Evolutionary conservation across 2,329 filamentous ascomycete species (phyloP).

Genomic region (Exophiala lecanii-corni): DNA sequence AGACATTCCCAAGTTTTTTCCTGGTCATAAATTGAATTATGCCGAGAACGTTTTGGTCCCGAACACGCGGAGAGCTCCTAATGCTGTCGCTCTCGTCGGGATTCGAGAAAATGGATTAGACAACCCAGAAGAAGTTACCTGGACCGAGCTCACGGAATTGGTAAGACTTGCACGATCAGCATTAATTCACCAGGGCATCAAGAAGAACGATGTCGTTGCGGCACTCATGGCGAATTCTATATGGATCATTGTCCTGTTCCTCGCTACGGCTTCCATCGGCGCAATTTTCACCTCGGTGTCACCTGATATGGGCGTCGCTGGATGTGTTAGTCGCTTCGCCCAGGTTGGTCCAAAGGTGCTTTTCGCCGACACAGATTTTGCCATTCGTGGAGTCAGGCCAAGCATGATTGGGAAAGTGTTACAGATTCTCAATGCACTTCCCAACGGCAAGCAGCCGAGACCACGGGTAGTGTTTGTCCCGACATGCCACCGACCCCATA

Average conservation of each 20-base stretch:
- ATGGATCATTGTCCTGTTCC: conserved; percentile 40
- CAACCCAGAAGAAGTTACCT: conserved; percentile 36
- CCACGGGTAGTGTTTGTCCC: conserved; percentile 19
- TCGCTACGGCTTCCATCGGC: conserved; percentile 40
- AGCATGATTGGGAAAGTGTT: conserved; percentile 69
- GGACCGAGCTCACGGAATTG: conserved; percentile 36
- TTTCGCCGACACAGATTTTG: conserved; percentile 53
- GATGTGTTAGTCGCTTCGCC: conserved; percentile 34
- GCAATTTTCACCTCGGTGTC: conserved; percentile 43
- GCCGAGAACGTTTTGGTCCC: conserved; percentile 39
- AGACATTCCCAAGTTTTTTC: conserved; percentile 38
- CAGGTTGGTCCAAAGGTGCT: conserved; percentile 39
- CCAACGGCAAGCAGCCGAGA: conserved; percentile 13
- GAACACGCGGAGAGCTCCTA: conserved; percentile 31
- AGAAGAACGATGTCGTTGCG: conserved; percentile 36
- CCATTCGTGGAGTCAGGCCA: conserved; percentile 72
- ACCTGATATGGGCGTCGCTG: conserved; percentile 39
- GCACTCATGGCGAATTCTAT: conserved; percentile 42
- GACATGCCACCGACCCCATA: conserved; percentile 17
- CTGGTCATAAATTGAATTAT: conserved; percentile 36
- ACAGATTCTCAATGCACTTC: conserved; percentile 61
- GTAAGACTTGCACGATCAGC: conserved; percentile 37
- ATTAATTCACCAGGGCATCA: conserved; percentile 35
- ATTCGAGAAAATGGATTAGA: conserved; percentile 32
- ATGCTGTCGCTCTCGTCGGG: conserved; percentile 37